Percentiles rank a stretch among this genome's conserved stretches.
phyloP scores from a whole-genome alignment of 2,329 filamentous ascomycete species.

The Ophiostoma quercus region DNA sequence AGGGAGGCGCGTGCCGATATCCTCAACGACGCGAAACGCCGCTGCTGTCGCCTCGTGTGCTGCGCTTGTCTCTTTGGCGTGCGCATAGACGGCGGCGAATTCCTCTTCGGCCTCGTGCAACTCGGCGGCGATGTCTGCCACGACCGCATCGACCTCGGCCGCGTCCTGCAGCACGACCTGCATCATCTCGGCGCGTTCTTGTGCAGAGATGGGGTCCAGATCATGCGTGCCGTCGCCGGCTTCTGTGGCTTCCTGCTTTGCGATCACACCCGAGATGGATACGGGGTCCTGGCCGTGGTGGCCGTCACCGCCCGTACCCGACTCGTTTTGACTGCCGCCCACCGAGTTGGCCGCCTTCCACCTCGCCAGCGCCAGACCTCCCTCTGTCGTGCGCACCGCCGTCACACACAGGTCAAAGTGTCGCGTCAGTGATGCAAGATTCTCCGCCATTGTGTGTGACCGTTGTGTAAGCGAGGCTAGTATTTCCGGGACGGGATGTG shows the following conservation, averaged over 20 bases:
- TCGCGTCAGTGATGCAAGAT: slow-evolving; percentile 71
- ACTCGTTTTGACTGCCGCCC: slow-evolving; percentile 44
- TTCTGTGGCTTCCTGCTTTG: slow-evolving; percentile 40
- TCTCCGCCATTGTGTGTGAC: slow-evolving; percentile 74
- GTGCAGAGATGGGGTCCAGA: slow-evolving; percentile 65
- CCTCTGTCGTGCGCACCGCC: slow-evolving; percentile 84
- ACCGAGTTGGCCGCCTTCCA: slow-evolving; percentile 55
- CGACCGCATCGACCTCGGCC: slow-evolving; percentile 59
- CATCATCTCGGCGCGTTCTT: slow-evolving; percentile 78
- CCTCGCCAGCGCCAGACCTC: slow-evolving; percentile 63
- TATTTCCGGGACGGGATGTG: slow-evolving; percentile 38
- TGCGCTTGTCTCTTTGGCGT: slow-evolving; percentile 53
- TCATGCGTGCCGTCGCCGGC: slow-evolving; percentile 1
- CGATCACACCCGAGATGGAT: slow-evolving; percentile 62
- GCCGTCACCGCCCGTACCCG: not conserved
- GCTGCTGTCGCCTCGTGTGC: slow-evolving; percentile 55
- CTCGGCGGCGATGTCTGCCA: slow-evolving; percentile 66
- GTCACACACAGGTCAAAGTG: slow-evolving; percentile 94
- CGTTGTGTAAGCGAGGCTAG: slow-evolving; percentile 63
- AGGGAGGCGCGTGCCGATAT: slow-evolving; percentile 60
- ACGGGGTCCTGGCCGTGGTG: slow-evolving; percentile 39
- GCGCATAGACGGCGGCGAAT: slow-evolving; percentile 57
- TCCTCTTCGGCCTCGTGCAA: slow-evolving; percentile 71
- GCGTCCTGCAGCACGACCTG: slow-evolving; percentile 70
- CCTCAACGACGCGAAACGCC: slow-evolving; percentile 62